A percentile compares a stretch with the other conserved stretches of the same genome.
These are phyloP conservation scores for Trichosporon asahii DNA, from an alignment of 1,284 basidiomycete genomes.

Conservation along the genomic window DNA sequence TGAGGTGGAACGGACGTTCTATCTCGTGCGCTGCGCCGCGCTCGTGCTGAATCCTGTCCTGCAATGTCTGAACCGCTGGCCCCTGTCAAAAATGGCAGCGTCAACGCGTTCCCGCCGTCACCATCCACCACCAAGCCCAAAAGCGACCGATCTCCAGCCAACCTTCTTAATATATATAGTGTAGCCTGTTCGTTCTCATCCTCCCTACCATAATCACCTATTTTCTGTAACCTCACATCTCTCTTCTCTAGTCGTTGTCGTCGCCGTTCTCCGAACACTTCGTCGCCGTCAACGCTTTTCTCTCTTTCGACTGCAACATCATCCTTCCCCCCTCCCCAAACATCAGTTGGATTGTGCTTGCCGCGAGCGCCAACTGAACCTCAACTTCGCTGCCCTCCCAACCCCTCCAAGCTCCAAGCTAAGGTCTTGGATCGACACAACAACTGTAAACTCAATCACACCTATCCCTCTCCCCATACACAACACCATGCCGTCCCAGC, in stretches of 20 bases:
- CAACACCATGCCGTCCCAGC: conserved; percentile 1
- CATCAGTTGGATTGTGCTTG: background rate
- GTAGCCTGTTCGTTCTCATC: background rate
- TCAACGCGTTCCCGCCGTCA: conserved; percentile 10
- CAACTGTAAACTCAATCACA: conserved; percentile 6
- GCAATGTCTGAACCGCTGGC: background rate
- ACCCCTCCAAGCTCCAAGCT: background rate
- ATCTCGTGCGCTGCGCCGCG: background rate
- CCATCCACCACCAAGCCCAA: conserved; percentile 5
- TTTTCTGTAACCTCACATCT: background rate
- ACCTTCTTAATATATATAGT: conserved; percentile 1
- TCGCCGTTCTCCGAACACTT: background rate
- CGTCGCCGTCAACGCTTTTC: background rate
- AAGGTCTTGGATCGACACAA: conserved; percentile 10
- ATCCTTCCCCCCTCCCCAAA: background rate
- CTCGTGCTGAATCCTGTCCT: background rate
- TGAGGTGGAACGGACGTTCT: conserved; percentile 3
- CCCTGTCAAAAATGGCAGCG: conserved; percentile 8
- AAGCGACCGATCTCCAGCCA: background rate
- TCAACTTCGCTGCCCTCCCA: background rate
- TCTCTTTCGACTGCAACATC: background rate
- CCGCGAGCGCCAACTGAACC: background rate
- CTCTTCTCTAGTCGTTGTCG: background rate
- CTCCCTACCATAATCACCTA: background rate
- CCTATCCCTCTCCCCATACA: background rate